These are phyloP conservation scores for Venturia aucupariae DNA, from an alignment of 2,329 filamentous ascomycete genomes.

Conservation along the genomic window DNA sequence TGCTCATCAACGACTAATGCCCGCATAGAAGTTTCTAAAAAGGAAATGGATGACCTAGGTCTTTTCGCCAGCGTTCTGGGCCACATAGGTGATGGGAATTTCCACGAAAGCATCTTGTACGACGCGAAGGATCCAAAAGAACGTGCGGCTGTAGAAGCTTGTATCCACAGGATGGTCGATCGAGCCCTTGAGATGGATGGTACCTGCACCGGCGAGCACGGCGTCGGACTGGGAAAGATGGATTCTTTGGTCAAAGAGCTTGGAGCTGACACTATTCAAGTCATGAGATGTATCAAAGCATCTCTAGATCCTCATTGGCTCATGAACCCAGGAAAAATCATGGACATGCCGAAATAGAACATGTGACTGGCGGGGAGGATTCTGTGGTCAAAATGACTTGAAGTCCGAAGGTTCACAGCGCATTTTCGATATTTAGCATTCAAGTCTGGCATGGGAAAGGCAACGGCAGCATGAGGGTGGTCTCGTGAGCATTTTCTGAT, in stretches of 20 bases:
- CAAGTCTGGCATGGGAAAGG: neutral
- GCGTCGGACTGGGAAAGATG: constrained; percentile 80
- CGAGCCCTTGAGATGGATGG: constrained; percentile 91
- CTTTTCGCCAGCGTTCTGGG: constrained; percentile 82
- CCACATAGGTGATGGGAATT: constrained; percentile 90
- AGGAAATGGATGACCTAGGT: constrained; percentile 76
- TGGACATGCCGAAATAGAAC: constrained; percentile 41
- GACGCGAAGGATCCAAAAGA: constrained; percentile 60
- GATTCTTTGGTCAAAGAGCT: constrained; percentile 69
- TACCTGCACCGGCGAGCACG: constrained; percentile 84
- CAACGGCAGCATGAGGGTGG: constrained; percentile 4
- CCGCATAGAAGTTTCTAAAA: constrained; percentile 67
- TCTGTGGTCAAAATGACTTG: neutral
- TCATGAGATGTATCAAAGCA: constrained; percentile 79
- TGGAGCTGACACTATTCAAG: constrained; percentile 66
- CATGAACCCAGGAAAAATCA: constrained; percentile 88
- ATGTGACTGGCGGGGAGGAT: neutral
- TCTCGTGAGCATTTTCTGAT: constrained; percentile 4
- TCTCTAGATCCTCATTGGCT: constrained; percentile 79
- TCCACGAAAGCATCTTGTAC: constrained; percentile 89
- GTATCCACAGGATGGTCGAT: constrained; percentile 83
- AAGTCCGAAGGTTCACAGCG: neutral
- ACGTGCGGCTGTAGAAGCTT: constrained; percentile 64
- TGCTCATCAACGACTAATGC: neutral
- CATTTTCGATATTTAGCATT: neutral